phyloP scores from a whole-genome alignment of 1,284 basidiomycete genomes.

The Trametes hirsuta region DNA sequence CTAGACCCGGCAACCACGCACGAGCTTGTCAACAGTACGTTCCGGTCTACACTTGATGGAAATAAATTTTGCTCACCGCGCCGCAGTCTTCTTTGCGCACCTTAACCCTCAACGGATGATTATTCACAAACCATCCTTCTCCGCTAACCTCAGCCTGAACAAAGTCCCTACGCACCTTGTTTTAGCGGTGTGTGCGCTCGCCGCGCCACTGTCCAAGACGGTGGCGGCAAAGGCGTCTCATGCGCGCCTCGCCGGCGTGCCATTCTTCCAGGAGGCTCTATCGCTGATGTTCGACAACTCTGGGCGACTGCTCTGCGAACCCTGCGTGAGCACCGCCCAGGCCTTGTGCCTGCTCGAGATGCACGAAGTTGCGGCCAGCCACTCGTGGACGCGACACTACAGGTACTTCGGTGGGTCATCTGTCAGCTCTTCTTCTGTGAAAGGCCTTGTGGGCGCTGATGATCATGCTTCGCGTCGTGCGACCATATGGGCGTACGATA shows the following conservation, averaged over 20 bases:
- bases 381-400: constrained; percentile 41
- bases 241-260: constrained; percentile 67
- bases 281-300: constrained; percentile 70
- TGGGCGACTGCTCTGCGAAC: constrained; percentile 59
- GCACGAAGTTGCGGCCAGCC: constrained; percentile 58
- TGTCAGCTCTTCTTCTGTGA: background rate
- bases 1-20: constrained; percentile 67
- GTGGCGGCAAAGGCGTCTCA: constrained; percentile 59
- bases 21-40: constrained; percentile 75
- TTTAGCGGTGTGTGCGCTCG: constrained; percentile 72
- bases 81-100: constrained; percentile 77
- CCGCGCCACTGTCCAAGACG: constrained; percentile 72
- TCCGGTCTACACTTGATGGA: constrained; percentile 14
- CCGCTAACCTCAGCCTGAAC: constrained; percentile 61
- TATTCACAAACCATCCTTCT: constrained; percentile 77
- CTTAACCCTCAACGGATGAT: constrained; percentile 74
- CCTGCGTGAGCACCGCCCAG: constrained; percentile 65
- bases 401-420: constrained; percentile 39
- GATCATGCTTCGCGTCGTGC: background rate
- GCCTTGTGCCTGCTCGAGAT: constrained; percentile 71
- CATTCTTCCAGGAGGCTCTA: constrained; percentile 70
- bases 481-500: constrained; percentile 1
- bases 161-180: constrained; percentile 69
- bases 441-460: constrained; percentile 6
- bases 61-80: background rate